Conservation (phyloP, 768 basidiomycete species). For the Boletus coccyginus region DNA sequence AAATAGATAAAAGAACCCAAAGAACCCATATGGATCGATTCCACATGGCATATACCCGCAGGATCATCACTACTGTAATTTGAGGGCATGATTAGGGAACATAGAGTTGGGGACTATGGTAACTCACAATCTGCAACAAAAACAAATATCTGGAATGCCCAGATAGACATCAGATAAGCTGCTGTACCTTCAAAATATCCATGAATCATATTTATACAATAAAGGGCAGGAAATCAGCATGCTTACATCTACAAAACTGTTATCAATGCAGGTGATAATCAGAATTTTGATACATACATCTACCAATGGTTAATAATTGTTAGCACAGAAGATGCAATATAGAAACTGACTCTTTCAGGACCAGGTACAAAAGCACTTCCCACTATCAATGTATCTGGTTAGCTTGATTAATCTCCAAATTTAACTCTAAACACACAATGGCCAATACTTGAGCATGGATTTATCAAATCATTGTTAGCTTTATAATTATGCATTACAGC, state of each 20-base stretch:
- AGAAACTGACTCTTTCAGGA: not conserved
- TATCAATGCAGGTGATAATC: not conserved
- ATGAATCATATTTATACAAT: not conserved
- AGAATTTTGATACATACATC: not conserved
- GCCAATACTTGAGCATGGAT: not conserved
- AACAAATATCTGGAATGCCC: too few species aligned
- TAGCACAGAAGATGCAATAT: too few species aligned
- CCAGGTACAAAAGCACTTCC: not conserved
- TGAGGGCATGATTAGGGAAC: too few species aligned
- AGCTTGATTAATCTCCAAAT: not conserved
- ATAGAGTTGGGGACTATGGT: too few species aligned
- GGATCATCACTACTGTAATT: too few species aligned
- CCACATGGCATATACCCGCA: too few species aligned
- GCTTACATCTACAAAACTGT: conserved; percentile 7
- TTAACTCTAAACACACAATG: not conserved
- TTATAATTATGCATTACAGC: too few species aligned
- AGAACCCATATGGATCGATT: too few species aligned
- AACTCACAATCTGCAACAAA: too few species aligned
- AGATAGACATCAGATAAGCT: not conserved
- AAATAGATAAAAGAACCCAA: too few species aligned
- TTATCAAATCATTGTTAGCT: not conserved
- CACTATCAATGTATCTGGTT: not conserved
- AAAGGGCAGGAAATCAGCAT: not conserved
- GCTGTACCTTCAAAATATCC: not conserved
- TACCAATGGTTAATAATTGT: not conserved